Base-by-base conservation (phyloP, 2,329 filamentous ascomycete species). In the Colletotrichum filicis region DNA sequence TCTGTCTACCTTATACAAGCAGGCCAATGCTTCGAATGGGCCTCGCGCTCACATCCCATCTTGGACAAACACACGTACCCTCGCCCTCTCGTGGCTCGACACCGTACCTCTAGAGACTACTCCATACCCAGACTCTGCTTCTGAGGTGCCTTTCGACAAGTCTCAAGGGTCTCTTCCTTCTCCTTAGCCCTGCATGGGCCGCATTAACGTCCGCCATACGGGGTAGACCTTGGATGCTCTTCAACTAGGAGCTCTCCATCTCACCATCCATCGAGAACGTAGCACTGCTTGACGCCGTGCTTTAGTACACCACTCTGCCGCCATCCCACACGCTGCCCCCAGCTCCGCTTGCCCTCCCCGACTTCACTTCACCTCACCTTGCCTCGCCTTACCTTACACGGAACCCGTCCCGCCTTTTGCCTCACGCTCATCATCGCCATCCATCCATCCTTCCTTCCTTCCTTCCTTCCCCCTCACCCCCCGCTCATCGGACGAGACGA, bases 181-280 rank as follows among this genome's bases (percentile, higher is more conserved):
- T 61, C 66, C 66, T 61, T 57, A 61, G 71, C 56, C 66, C 71
- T 70, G 71, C 66, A 73, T 73, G 71, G 71, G 60, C 71, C 71
- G 71, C 66, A 73, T 66, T 61, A 71, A 65, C 46, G 56, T 66
- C 67, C 71, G 56, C 30, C 49, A 32, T 64, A 61, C 70, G 56
- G 71, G 71, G 55, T 73, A 73, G 71, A 71, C 66, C 66, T 73
- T 73, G 71, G 66, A 71, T 12, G 26, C 22, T n/a, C 22, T 26
- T 35, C 22, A 22, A 57, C 59, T 26, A 59, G 24, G 56, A 73
- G 66, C 70, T 70, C 66, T 56, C 42, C 42, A 49, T 49, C 42
- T 49, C 49, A 53, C n/a, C 12, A 32, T 65, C 55, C 12, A 32
- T 65, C 55, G 32, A 64, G 55, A 49, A 32, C 59, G 30, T 60